Base-by-base conservation (phyloP, 164 flowering plant species). In the Annona squamosa region DNA sequence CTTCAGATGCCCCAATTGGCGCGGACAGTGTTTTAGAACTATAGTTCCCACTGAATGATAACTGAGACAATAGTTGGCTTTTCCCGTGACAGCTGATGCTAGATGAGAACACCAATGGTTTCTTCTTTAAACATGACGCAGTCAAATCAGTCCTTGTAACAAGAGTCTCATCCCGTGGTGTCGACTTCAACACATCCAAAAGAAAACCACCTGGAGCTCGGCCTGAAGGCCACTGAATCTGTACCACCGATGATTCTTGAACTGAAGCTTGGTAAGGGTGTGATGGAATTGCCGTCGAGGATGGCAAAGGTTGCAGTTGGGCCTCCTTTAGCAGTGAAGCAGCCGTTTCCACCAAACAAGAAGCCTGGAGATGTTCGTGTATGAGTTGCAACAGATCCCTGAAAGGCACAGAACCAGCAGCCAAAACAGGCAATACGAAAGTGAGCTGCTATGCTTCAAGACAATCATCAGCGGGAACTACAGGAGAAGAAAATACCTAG, bases 351-450 rank as follows among this genome's bases (percentile, higher is more conserved):
- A 77, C 77, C 83, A 96, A 81, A 70, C 99, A 98, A 76, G 90
- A 88, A 48, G 95, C 94, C 79, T 86, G 91, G 63, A 96, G 92
- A 77, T 96, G 99, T 74, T 96, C 99, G 73, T 96, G 98, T 16
- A 93, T 90, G 41, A 96, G 93, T 19, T 85, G 97, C 71, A 96
- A 77, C 77, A 96, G 95, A 80, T 96, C 98, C 95, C 98, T 95
- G 87, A 75, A 73, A 68, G 45, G 41, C 37, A 65, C 3, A 2
- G 48, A 64, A 67, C 47, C 61, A 63, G 19, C 48, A 67, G 16
- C 45, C 13, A 3, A 57, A 2, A 68, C 37, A 72, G 19, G 9
- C 59, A 57, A 57, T 18, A 46, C 56, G n/a, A 13, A 43, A 45
- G 43, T 26, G 67, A 10, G 45, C 7, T 7, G 17, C 56, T 43